Percentiles rank a stretch among this genome's conserved stretches.
Evolutionary conservation across 208 protist species (phyloP).

Genomic region (Tritrichomonas musculus): DNA sequence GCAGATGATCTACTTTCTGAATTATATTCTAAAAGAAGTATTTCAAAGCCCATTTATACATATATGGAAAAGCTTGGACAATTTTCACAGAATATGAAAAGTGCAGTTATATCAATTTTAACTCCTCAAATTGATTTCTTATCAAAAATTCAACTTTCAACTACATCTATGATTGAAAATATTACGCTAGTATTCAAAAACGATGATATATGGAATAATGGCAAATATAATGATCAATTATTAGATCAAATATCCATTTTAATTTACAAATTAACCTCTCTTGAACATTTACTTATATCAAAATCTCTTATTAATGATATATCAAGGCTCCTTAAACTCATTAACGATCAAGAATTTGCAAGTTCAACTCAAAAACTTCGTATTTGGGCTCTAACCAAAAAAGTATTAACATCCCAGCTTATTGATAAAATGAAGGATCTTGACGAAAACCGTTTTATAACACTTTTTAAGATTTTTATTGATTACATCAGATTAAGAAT

Average conservation of each 20-base stretch:
- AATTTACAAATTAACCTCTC: background rate
- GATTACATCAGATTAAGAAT: background rate
- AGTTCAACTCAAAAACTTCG: background rate
- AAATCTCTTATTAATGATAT: background rate
- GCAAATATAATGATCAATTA: background rate
- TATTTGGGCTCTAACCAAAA: background rate
- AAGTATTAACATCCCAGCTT: background rate
- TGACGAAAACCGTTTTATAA: background rate
- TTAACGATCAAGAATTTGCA: background rate
- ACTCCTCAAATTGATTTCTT: background rate
- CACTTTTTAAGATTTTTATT: background rate
- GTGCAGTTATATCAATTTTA: background rate
- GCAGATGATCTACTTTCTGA: background rate
- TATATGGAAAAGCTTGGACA: background rate
- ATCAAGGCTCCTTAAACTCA: background rate
- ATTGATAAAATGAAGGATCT: background rate
- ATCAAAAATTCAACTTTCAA: background rate
- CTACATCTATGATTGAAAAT: background rate
- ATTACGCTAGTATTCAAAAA: background rate
- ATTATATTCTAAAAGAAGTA: background rate
- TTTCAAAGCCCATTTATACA: background rate
- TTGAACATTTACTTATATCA: background rate
- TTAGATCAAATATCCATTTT: background rate
- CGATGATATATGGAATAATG: background rate
- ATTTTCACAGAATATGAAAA: background rate